Base-by-base conservation (phyloP, 2,329 filamentous ascomycete genomes). In the Colletotrichum sp. region DNA sequence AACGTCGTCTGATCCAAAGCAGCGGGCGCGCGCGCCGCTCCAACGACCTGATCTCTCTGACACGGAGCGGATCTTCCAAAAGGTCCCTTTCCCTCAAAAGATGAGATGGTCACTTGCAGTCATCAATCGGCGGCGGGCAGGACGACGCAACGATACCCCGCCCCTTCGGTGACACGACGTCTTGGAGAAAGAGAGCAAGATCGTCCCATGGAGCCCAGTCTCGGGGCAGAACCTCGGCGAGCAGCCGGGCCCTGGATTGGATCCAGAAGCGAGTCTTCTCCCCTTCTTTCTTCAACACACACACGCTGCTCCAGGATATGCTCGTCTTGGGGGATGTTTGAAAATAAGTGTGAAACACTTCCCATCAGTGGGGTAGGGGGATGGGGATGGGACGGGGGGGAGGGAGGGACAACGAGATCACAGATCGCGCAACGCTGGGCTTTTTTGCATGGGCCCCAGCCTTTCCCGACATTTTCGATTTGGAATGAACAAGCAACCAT, bases 1-100 rank as follows among this genome's bases (percentile, higher is more conserved):
- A 48, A 65, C 60, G 58, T 75, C 73, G 58, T 75, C 73, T 75
- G 70, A 75, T 73, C 64, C 69, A n/a, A 72, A 34, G 56, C 18
- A 48, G 38, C 38, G 38, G 38, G 38, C 38, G 38, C 38, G 26
- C 48, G 32, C 48, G 34, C 24, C 62, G 30, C 64, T 21, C 34
- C 13, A 62, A 43, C 55, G 70, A 56, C 58, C 52, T 60, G 65
- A 36, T 48, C 18, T 48, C 38, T 52, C 70, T 69, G 70, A 69
- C 26, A 65, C 58, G 26, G 38, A 48, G 52, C 61, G 52, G 48
- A 74, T 74, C 67, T 73, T 30, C 24, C 34, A 60, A 60, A 64
- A 48, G 9, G 18, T 48, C 38, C 38, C 38, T n/a, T 30, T 48
- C 9, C 52, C 48, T 48, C 18, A 13, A 66, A 24, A 65, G 48